These are phyloP conservation scores for Annulohypoxylon bovei DNA, from an alignment of 495 filamentous ascomycete genomes.

Conservation along the genomic window DNA sequence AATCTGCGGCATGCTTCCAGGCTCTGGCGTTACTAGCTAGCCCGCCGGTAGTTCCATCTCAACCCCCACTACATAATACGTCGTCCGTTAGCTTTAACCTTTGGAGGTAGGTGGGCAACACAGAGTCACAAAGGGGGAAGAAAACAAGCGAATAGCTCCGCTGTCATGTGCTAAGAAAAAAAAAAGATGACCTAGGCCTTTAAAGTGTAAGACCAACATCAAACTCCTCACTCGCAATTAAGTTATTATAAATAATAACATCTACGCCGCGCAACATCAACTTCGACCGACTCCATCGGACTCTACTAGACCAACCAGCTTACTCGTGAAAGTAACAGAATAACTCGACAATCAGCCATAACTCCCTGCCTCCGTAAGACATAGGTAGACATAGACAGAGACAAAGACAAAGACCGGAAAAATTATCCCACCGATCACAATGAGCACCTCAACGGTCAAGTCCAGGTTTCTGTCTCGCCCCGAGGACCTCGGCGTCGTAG, in stretches of 20 bases:
- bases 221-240: conserved; percentile 1
- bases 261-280: neutral
- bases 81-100: conserved; percentile 20
- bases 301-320: neutral
- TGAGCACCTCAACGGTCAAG: conserved; percentile 73
- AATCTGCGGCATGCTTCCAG: conserved; percentile 9
- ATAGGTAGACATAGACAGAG: neutral
- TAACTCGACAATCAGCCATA: neutral
- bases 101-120: conserved; percentile 20
- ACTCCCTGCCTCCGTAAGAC: neutral
- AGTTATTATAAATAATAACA: conserved; percentile 2
- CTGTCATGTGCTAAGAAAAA: conserved; percentile 32
- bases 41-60: conserved; percentile 29
- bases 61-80: conserved; percentile 29
- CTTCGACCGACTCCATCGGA: neutral
- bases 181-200: conserved; percentile 3
- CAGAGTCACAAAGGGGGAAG: neutral
- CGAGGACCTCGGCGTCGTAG: conserved; percentile 87
- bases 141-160: conserved; percentile 21
- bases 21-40: conserved; percentile 11
- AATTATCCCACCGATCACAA: conserved; percentile 23
- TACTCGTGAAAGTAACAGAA: neutral
- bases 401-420: neutral
- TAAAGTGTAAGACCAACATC: conserved; percentile 5
- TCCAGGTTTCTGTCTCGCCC: conserved; percentile 83